Evolutionary conservation across 2,329 filamentous ascomycete species (phyloP), one percentile per base, ranked within the genome.

Genomic region (Botryotinia calthae): DNA sequence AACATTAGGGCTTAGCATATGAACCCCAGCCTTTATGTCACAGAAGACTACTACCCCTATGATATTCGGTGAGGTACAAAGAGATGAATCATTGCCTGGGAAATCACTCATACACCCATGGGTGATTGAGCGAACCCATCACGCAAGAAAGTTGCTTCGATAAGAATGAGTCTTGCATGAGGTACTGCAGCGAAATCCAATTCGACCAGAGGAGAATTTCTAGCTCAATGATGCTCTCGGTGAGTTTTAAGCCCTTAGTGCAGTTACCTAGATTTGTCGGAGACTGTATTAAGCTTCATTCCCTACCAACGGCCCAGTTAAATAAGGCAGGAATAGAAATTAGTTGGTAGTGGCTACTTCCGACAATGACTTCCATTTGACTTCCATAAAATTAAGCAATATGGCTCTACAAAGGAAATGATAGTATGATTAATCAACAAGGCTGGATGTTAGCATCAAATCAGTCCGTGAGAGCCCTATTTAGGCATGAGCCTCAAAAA

Each of bases 401-500:
- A 31, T 40, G 16, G 40, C 10, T 67, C 40, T 56, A 31, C 46
- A n/a, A n/a, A 22, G 25, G 12, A 51, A 8, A 16, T 25, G 31
- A 22, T n/a, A 56, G 25, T n/a, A n/a, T 25, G 44, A n/a, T 46
- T 40, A 44, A 34, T 61, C n/a, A 44, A 61, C 22, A 70, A 70
- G 40, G 66, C 40, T 70, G 65, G 48, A 51, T n/a, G 8, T 61
- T 61, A 61, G 67, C 67, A 54, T 42, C 46, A 56, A 14, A 6
- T 70, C 28, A 34, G 40, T 40, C 40, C 14, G 31, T 12, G 14
- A 44, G 37, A 69, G 51, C 37, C 66, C 22, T 16, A 14, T 66
- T 4, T 66, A 51, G 46, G 64, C 31, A 70, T 70, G 51, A 37
- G 40, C 31, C 67, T 70, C 28, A 70, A 70, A 69, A 70, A 67